These are phyloP conservation scores for Millerozyma miso DNA, from an alignment of 805 yeast species.

Conservation along the genomic window DNA sequence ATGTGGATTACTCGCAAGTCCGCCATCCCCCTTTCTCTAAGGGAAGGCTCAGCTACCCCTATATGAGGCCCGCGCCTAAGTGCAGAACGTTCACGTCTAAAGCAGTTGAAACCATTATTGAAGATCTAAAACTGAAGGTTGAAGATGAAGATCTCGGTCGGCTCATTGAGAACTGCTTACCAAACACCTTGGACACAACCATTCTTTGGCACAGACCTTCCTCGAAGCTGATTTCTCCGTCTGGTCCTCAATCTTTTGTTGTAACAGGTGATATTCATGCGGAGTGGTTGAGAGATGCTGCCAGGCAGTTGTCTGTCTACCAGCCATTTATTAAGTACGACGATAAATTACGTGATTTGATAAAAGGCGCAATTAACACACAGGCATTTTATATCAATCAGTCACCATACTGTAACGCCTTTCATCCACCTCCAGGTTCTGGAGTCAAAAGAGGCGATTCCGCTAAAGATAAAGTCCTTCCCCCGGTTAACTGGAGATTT, in stretches of 20 bases:
- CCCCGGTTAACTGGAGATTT: constrained; percentile 62
- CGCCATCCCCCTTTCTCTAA: constrained; percentile 54
- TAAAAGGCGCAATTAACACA: constrained; percentile 75
- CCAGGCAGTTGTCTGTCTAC: constrained; percentile 76
- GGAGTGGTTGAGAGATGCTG: constrained; percentile 88
- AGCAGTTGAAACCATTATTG: constrained; percentile 58
- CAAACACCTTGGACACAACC: constrained; percentile 87
- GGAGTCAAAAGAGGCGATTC: constrained; percentile 47
- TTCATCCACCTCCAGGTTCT: constrained; percentile 71
- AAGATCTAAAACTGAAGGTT: constrained; percentile 46
- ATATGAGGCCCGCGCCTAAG: constrained; percentile 64
- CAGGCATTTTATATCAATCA: constrained; percentile 61
- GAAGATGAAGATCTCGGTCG: constrained; percentile 65
- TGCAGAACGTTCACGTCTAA: constrained; percentile 72
- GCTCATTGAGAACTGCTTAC: constrained; percentile 75
- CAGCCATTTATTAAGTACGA: constrained; percentile 58
- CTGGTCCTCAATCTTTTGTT: constrained; percentile 58
- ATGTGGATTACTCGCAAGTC: constrained; percentile 52
- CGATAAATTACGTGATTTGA: constrained; percentile 42
- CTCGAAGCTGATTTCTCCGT: constrained; percentile 13
- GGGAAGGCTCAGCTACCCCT: constrained; percentile 59
- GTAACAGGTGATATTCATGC: constrained; percentile 94
- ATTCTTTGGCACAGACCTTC: constrained; percentile 58
- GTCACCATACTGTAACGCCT: constrained; percentile 87
- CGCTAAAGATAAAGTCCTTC: constrained; percentile 61